These are phyloP conservation scores for Venturia asperata DNA, from an alignment of 2,329 filamentous ascomycete species.

Conservation along the genomic window DNA sequence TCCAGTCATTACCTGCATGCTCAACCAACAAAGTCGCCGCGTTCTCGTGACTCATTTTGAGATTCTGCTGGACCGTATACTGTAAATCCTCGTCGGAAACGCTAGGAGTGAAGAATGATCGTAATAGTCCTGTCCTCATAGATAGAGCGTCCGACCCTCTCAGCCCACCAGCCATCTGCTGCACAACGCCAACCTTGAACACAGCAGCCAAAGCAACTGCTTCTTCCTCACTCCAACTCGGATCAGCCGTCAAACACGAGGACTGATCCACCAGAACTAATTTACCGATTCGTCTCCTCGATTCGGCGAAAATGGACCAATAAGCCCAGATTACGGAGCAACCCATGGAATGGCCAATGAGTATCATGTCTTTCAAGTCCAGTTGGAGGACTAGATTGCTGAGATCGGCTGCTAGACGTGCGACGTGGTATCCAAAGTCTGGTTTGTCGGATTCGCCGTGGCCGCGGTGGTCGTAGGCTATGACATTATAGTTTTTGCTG, in stretches of 20 bases:
- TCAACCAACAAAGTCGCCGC: constrained; percentile 27
- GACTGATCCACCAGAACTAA: constrained; percentile 31
- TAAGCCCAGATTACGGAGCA: constrained; percentile 29
- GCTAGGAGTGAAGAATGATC: constrained; percentile 23
- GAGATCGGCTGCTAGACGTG: constrained; percentile 17
- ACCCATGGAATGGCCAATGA: constrained; percentile 19
- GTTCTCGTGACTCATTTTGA: constrained; percentile 24
- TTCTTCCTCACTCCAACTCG: constrained; percentile 27
- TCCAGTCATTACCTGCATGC: constrained; percentile 28
- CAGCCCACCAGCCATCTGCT: background rate
- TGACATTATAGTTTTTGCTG: constrained; percentile 7
- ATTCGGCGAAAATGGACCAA: constrained; percentile 29
- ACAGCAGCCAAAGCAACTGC: constrained; percentile 23
- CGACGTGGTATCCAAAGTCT: constrained; percentile 12
- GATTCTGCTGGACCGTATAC: constrained; percentile 25
- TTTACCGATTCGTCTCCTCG: constrained; percentile 24
- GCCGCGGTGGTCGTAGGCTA: constrained; percentile 15
- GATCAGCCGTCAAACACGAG: constrained; percentile 25
- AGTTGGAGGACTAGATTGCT: constrained; percentile 11
- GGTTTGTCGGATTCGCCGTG: constrained; percentile 15
- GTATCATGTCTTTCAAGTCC: constrained; percentile 15
- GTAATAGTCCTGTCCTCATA: background rate
- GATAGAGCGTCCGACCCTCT: constrained; percentile 18
- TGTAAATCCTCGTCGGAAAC: constrained; percentile 25
- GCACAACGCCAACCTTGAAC: constrained; percentile 21